Conservation (phyloP, 306 rosid genomes). For the Trichosanthes truncata region DNA sequence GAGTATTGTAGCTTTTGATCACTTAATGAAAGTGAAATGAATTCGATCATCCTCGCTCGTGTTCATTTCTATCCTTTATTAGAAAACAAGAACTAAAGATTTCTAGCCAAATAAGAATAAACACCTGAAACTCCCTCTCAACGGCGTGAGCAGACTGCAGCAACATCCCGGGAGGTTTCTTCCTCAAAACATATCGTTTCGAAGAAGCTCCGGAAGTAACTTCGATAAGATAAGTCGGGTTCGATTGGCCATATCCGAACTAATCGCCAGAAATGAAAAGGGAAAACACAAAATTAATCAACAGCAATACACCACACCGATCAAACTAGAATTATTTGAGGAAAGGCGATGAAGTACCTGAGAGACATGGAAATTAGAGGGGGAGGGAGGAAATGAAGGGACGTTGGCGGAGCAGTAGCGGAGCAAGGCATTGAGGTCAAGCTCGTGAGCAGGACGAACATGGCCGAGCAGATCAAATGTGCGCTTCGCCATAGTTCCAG, state of each 20-base stretch:
- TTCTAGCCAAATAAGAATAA: neutral
- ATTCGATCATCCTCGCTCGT: neutral
- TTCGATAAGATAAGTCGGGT: conserved; percentile 81
- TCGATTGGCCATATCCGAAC: conserved; percentile 95
- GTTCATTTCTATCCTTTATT: neutral
- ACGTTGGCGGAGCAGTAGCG: conserved; percentile 58
- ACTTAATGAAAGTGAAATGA: neutral
- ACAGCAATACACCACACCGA: neutral
- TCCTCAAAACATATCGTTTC: conserved; percentile 74
- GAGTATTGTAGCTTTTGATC: neutral
- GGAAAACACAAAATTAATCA: neutral
- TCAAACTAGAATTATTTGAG: conserved; percentile 1
- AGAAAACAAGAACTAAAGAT: neutral
- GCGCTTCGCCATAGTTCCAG: conserved; percentile 25
- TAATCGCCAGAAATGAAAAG: conserved; percentile 14
- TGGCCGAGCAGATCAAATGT: conserved; percentile 27
- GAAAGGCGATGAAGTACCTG: conserved; percentile 34
- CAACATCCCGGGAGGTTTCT: conserved; percentile 78
- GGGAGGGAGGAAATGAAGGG: conserved; percentile 50
- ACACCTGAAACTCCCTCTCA: conserved; percentile 88
- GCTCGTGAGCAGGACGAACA: conserved; percentile 27
- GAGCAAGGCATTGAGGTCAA: conserved; percentile 42
- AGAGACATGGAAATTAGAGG: conserved; percentile 48
- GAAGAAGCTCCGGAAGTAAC: conserved; percentile 29
- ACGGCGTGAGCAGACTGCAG: conserved; percentile 91